phyloP scores from a whole-genome alignment of 805 yeast genomes.

The Starmerella cellae region DNA sequence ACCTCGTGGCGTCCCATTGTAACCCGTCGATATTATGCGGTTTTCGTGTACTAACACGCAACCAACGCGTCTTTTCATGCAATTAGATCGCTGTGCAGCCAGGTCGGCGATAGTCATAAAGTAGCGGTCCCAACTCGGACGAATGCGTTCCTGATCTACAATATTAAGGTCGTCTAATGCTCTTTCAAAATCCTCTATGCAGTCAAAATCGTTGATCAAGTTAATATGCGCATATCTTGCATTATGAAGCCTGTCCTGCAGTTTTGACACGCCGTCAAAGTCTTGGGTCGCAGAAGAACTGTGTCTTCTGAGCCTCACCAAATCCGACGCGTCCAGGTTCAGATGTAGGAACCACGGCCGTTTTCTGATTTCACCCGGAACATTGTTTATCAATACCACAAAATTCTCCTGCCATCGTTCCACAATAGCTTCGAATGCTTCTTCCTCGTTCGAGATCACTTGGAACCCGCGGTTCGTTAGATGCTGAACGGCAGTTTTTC shows the following conservation, averaged over 20 bases:
- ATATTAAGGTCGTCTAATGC: conserved; percentile 34
- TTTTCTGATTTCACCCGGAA: conserved; percentile 28
- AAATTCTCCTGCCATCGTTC: conserved; percentile 48
- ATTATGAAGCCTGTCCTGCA: conserved; percentile 27
- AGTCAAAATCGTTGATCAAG: conserved; percentile 38
- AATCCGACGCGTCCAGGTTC: conserved; percentile 59
- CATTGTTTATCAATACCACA: conserved; percentile 39
- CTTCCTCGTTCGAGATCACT: conserved; percentile 25
- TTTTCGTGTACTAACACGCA: conserved; percentile 81
- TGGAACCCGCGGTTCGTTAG: conserved; percentile 43
- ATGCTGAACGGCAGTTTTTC: conserved; percentile 48
- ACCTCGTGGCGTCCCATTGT: conserved; percentile 93
- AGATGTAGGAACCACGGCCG: conserved; percentile 79
- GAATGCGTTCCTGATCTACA: conserved; percentile 42
- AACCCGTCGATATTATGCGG: conserved; percentile 89
- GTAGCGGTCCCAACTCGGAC: conserved; percentile 95
- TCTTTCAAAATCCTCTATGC: conserved; percentile 30
- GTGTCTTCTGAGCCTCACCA: conserved; percentile 34
- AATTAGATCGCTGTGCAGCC: conserved; percentile 84
- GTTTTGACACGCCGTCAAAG: conserved; percentile 26
- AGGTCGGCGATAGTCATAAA: conserved; percentile 87
- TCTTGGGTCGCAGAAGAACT: conserved; percentile 19
- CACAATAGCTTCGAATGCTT: conserved; percentile 49
- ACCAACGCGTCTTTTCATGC: conserved; percentile 96
- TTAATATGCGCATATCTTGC: conserved; percentile 41